phyloP scores from a whole-genome alignment of 106 monocot genomes.

The Apostasia shenzhenica region DNA sequence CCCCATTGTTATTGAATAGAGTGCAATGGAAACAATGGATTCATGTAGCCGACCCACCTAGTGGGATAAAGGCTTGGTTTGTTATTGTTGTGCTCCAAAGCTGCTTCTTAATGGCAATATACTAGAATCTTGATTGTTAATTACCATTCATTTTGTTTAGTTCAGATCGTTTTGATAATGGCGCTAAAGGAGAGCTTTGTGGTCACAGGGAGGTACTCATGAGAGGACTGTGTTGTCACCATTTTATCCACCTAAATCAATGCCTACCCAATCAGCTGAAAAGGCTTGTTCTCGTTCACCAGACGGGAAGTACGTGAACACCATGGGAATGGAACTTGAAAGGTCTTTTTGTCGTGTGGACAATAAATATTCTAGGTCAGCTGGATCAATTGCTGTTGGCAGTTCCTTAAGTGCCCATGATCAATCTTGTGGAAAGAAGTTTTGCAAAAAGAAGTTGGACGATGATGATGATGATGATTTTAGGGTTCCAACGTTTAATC shows the following conservation, averaged over 20 bases:
- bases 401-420: constrained; percentile 17
- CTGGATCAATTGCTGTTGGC: constrained; percentile 28
- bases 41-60: no score
- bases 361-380: constrained; percentile 9
- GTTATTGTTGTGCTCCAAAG: neutral
- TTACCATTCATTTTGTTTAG: neutral
- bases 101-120: neutral
- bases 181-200: constrained; percentile 5
- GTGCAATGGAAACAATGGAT: neutral
- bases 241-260: constrained; percentile 16
- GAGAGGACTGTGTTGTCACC: constrained; percentile 32
- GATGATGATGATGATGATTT: constrained; percentile 67
- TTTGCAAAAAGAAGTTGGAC: constrained; percentile 19
- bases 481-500: constrained; percentile 57
- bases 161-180: neutral
- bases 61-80: no score
- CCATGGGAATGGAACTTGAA: constrained; percentile 3
- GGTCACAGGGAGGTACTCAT: constrained; percentile 29
- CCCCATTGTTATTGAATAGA: neutral
- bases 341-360: constrained; percentile 11
- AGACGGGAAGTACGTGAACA: constrained; percentile 13
- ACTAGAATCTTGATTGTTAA: neutral
- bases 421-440: constrained; percentile 12
- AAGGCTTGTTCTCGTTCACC: constrained; percentile 13
- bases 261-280: constrained; percentile 23